phyloP scores from a whole-genome alignment of 768 basidiomycete genomes.

The Suillus weaverae region DNA sequence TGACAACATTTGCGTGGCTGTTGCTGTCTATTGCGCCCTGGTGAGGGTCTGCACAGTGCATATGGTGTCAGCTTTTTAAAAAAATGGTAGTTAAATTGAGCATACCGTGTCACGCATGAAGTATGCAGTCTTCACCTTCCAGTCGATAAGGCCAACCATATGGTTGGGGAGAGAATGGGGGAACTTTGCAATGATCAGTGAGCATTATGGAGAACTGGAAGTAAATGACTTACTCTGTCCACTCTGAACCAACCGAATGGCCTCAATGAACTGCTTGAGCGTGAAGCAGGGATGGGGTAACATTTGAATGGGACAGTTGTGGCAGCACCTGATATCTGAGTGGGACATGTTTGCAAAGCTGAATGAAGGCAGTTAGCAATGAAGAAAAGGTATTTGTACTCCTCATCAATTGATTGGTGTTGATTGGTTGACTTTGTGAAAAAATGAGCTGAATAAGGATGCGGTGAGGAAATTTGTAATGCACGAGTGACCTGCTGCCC shows the following conservation, averaged over 20 bases:
- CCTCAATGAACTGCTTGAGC: background rate
- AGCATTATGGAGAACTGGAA: background rate
- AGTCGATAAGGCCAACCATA: background rate
- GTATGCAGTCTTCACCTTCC: background rate
- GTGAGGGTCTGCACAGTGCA: no score
- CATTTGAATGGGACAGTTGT: no score
- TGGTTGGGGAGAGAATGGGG: background rate
- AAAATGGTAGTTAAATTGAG: background rate
- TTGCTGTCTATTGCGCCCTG: background rate
- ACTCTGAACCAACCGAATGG: background rate
- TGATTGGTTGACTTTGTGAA: no score
- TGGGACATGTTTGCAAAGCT: no score
- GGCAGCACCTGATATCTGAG: no score
- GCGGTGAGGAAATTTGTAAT: no score
- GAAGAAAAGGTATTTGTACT: no score
- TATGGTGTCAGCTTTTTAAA: background rate
- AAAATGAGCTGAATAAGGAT: no score
- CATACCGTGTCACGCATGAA: background rate
- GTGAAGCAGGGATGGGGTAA: no score
- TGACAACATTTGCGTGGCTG: background rate
- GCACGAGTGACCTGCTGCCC: no score
- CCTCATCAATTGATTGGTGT: no score
- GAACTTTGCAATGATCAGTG: background rate
- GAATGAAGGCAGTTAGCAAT: no score
- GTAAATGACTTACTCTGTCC: background rate